Evolutionary conservation across 73 alveolate species (phyloP).

Genomic region (Uronychia setigera): DNA sequence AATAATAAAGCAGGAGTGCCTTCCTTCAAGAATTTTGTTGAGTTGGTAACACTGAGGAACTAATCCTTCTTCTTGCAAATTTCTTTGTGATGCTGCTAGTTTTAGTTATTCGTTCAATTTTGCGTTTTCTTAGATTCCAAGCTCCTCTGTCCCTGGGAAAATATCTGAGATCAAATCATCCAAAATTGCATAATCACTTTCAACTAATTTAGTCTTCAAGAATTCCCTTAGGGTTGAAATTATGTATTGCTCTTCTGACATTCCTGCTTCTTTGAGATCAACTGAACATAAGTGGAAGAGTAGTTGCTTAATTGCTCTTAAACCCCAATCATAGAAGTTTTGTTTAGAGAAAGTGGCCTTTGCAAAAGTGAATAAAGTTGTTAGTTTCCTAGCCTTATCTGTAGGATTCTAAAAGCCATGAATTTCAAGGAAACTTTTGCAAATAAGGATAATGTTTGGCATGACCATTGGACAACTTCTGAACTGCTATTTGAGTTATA

Average conservation of each 20-base stretch:
- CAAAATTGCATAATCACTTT: slow-evolving; percentile 98
- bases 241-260: slow-evolving; percentile 82
- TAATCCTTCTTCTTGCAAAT: slow-evolving; percentile 96
- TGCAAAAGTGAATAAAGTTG: slow-evolving; percentile 90
- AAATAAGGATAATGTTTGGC: slow-evolving; percentile 98
- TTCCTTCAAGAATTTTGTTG: slow-evolving; percentile 97
- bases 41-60: slow-evolving; percentile 95
- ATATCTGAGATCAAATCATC: slow-evolving; percentile 97
- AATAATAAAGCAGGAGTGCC: too few relatives aligned
- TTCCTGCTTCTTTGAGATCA: slow-evolving; percentile 86
- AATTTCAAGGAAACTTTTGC: slow-evolving; percentile 94
- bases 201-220: slow-evolving; percentile 98
- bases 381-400: slow-evolving; percentile 71
- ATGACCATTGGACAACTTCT: slow-evolving; percentile 99
- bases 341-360: slow-evolving; percentile 97
- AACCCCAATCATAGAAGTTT: slow-evolving; percentile 99
- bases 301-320: slow-evolving; percentile 99
- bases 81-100: slow-evolving; percentile 70
- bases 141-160: slow-evolving; percentile 97
- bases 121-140: slow-evolving; percentile 84
- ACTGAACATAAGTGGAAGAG: slow-evolving; percentile 95
- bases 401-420: slow-evolving; percentile 91
- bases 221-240: slow-evolving; percentile 99
- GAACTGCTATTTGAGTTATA: slow-evolving; percentile 93
- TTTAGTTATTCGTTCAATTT: slow-evolving; percentile 78